Evolutionary conservation across 768 basidiomycete species (phyloP).

Genomic region (Lentinula edodes): DNA sequence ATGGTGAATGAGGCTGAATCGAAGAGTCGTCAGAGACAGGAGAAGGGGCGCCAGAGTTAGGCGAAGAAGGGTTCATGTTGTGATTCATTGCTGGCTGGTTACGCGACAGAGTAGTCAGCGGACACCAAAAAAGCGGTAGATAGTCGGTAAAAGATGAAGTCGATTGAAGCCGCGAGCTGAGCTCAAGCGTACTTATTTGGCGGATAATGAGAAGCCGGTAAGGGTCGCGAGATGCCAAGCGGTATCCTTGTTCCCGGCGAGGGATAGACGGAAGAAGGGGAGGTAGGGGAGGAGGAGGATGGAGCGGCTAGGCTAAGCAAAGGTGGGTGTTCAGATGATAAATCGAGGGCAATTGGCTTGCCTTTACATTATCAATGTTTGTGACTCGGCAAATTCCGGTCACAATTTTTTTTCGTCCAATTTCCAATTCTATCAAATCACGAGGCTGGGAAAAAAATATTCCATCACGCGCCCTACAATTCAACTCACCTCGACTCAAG

Average conservation of each 20-base stretch:
- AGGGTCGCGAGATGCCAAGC: slow-evolving; percentile 88
- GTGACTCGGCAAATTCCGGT: not conserved
- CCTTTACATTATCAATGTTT: not conserved
- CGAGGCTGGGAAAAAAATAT: not conserved
- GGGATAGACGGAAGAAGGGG: slow-evolving; percentile 28
- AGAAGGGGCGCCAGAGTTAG: slow-evolving; percentile 31
- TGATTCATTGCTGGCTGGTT: slow-evolving; percentile 29
- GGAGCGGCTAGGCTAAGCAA: slow-evolving; percentile 14
- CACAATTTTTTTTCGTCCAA: not conserved
- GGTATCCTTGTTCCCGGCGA: slow-evolving; percentile 42
- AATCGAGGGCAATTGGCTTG: not conserved
- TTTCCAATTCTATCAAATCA: not conserved
- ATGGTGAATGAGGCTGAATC: slow-evolving; percentile 42
- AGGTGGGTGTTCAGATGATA: slow-evolving; percentile 5
- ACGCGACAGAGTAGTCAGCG: slow-evolving; percentile 36
- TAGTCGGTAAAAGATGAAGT: slow-evolving; percentile 30
- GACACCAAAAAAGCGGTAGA: slow-evolving; percentile 29
- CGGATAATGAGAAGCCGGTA: slow-evolving; percentile 63
- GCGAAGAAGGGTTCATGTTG: slow-evolving; percentile 30
- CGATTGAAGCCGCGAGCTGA: slow-evolving; percentile 46
- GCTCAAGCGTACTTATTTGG: slow-evolving; percentile 58
- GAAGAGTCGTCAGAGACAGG: slow-evolving; percentile 38
- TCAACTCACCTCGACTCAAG: not conserved
- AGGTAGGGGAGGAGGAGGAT: slow-evolving; percentile 24
- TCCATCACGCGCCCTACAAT: not conserved